A percentile compares a stretch with the other conserved stretches of the same genome.
phyloP scores from a whole-genome alignment of 805 yeast species.

The Yamadazyma laniorum region DNA sequence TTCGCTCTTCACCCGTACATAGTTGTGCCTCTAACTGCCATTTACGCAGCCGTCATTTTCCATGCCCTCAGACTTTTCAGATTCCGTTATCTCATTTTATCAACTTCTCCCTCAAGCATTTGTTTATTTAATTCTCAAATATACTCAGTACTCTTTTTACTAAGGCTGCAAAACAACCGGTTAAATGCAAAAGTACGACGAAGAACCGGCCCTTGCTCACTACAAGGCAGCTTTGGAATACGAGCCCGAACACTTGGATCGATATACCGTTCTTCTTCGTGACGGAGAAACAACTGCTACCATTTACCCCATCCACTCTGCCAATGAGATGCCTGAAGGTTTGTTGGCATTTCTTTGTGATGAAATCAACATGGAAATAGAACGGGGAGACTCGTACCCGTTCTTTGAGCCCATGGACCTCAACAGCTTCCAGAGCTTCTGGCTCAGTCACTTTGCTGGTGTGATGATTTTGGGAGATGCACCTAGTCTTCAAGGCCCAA shows the following conservation, averaged over 20 bases:
- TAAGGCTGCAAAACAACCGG: constrained; percentile 3
- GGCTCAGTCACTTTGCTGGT: constrained; percentile 88
- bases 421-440: constrained; percentile 74
- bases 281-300: constrained; percentile 94
- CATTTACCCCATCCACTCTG: constrained; percentile 75
- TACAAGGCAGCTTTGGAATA: constrained; percentile 7
- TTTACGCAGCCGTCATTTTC: too few relatives aligned
- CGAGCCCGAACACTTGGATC: constrained; percentile 29
- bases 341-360: constrained; percentile 79
- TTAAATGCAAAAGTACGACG: constrained; percentile 11
- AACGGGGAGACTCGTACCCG: constrained; percentile 83
- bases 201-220: constrained; percentile 2
- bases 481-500: constrained; percentile 39
- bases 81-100: too few relatives aligned
- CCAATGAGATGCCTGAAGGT: constrained; percentile 71
- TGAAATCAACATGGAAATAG: constrained; percentile 91
- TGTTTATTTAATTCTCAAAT: neutral
- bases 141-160: constrained; percentile 2
- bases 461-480: constrained; percentile 76
- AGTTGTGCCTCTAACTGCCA: too few relatives aligned
- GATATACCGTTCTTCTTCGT: constrained; percentile 74
- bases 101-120: too few relatives aligned
- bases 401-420: constrained; percentile 76
- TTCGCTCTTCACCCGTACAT: too few relatives aligned
- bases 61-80: too few relatives aligned